These are phyloP conservation scores for Erythrobasidium hasegawianum DNA, from an alignment of 1,284 basidiomycete genomes.

Conservation along the genomic window DNA sequence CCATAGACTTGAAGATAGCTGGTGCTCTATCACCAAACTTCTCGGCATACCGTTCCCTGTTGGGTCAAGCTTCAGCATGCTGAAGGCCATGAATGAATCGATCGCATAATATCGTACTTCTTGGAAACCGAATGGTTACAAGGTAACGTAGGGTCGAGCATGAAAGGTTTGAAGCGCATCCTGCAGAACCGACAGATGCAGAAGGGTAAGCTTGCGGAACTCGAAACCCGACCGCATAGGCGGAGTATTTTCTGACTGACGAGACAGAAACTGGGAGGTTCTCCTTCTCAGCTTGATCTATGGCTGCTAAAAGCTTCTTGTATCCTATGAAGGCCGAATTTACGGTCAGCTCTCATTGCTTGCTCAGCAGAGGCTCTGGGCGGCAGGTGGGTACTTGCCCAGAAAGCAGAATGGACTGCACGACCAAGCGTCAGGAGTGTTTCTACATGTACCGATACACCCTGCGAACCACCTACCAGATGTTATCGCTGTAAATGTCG, in stretches of 20 bases:
- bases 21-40: constrained; percentile 31
- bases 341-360: too few species aligned
- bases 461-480: constrained; percentile 3
- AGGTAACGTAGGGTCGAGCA: constrained; percentile 47
- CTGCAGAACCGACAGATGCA: constrained; percentile 16
- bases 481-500: constrained; percentile 29
- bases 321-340: too few species aligned
- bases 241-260: constrained; percentile 69
- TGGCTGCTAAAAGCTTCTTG: constrained; percentile 64
- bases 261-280: constrained; percentile 64
- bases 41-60: constrained; percentile 25
- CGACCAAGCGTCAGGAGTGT: neutral
- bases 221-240: too few species aligned
- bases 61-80: too few species aligned
- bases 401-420: constrained; percentile 31
- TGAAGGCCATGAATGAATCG: neutral
- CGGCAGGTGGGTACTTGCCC: neutral
- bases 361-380: neutral
- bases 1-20: constrained; percentile 36
- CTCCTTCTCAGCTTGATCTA: constrained; percentile 57
- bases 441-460: neutral
- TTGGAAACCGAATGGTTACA: constrained; percentile 33
- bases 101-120: constrained; percentile 5
- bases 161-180: constrained; percentile 49
- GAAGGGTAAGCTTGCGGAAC: neutral